Evolutionary conservation across 2,329 filamentous ascomycete genomes (phyloP), one percentile per base, ranked within the genome.

Genomic region (Hypoxylon sp.): DNA sequence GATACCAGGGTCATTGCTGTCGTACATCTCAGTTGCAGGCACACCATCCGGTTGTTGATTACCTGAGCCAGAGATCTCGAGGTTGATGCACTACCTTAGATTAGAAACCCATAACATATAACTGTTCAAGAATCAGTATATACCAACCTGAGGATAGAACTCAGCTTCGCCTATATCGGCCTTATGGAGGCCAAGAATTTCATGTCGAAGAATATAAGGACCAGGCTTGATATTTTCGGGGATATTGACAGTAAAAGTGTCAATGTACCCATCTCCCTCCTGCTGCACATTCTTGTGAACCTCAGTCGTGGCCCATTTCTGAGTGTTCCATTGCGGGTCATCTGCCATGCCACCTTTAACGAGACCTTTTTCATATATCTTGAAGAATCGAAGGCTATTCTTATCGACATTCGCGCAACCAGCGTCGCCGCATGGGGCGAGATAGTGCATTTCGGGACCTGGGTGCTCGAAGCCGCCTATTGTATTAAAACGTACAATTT

Each of bases 221-320:
- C 74, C 73, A 1, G 73, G 65, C 46, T 65, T 82, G 60, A 83
- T 83, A 6, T 67, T 53, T 2, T 21, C 9, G 5, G 74, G 74
- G 23, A 75, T 71, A 13, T 48, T 61, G 46, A 75, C 70, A 5
- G 70, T 69, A 50, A 65, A 75, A 1, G 72, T 83, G 67, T 84
- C 81, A 30, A 84, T 79, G 36, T 83, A 76, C 49, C 84, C 82
- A 60, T 84, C 84, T 74, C 82, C 83, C 14, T 81, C 83, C n/a
- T 78, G 71, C 10, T 77, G 79, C 34, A 84, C 79, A 61, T 68
- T 72, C 65, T 76, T 76, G 60, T 82, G 83, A 53, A 83, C 80
- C 32, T 81, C 82, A 19, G 82, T 78, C 23, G 79, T 81, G 10
- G 74, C 72, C 79, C 80, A 83, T 68, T 77, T 82, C 76, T 82